A percentile compares a stretch with the other conserved stretches of the same genome.
Conservation (phyloP, 306 rosid genomes). For the Glycine soja region DNA sequence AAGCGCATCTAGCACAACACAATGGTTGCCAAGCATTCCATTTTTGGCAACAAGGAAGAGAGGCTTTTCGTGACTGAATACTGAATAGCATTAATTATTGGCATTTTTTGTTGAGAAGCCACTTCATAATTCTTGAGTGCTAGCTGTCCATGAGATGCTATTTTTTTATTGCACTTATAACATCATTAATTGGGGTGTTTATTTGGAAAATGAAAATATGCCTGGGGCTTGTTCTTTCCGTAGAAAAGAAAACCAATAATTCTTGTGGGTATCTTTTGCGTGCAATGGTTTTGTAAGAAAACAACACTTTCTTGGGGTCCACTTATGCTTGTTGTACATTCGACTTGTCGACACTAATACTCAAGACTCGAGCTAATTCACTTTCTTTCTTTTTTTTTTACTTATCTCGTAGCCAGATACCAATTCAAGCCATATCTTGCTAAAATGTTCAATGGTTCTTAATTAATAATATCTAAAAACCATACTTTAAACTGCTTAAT, state of each 20-base stretch:
- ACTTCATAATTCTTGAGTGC: conserved; percentile 13
- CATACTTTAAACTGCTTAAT: neutral
- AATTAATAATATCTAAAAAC: neutral
- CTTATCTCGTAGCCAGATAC: neutral
- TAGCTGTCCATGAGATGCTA: conserved; percentile 40
- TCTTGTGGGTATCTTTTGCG: conserved; percentile 54
- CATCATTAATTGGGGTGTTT: conserved; percentile 44
- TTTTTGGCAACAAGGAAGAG: conserved; percentile 15
- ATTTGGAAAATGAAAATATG: conserved; percentile 31
- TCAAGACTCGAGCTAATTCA: neutral
- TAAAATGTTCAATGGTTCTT: neutral
- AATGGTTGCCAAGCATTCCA: conserved; percentile 8
- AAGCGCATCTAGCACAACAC: neutral
- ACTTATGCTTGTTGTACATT: conserved; percentile 20
- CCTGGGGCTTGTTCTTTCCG: neutral
- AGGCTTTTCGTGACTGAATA: neutral
- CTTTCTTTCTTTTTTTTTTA: neutral
- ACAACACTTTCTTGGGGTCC: conserved; percentile 46
- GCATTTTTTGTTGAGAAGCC: conserved; percentile 36
- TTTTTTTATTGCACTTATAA: conserved; percentile 3
- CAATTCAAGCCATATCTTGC: neutral
- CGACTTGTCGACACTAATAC: neutral
- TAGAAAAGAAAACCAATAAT: neutral
- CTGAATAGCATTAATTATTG: conserved; percentile 30
- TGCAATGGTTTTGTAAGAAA: conserved; percentile 54